Base-by-base conservation (phyloP, 352 stramenopile genomes). In the Globisporangium sylvaticum region DNA sequence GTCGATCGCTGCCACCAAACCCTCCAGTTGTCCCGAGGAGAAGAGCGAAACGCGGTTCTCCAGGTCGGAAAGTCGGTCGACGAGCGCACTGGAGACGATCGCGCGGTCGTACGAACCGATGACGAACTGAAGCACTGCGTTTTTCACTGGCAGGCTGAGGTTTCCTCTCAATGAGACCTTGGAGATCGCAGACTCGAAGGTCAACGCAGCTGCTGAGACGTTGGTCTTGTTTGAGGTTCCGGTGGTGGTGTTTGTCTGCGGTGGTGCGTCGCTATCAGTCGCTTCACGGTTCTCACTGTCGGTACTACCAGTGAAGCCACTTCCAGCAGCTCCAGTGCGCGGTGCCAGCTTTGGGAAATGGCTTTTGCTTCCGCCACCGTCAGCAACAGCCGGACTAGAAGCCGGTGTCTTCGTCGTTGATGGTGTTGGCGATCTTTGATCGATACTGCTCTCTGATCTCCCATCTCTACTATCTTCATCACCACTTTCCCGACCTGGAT, bases 111-210 rank as follows among this genome's bases (percentile, higher is more conserved):
- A 59, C 9, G 29, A 20, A 12, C 54, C 54, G 54, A 59, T 20
- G 3, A 59, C 3, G 54, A 59, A 59, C 8, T 34, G 14, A 3
- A 59, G 27, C 54, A 27, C 54, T 3, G 54, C 54, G n/a, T 42
- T 22, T 7, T 59, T 42, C 15, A 59, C 54, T 1, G 27, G 9
- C 27, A 29, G 54, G 10, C 54, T 59, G 15, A 59, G 54, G n/a
- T 59, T 32, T 22, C 3, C 27, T 27, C 54, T 31, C 7, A 59
- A 18, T 8, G 54, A 20, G 3, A 44, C 27, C 20, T 37, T 42
- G 54, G 54, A 59, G 54, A 59, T 59, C 20, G 54, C 54, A 10
- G 54, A 59, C 54, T 59, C 14, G 29, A 42, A 59, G 3, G 54
- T 14, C 18, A 44, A 22, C 54, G 15, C 18, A 8, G 27, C 27